These are phyloP conservation scores for Solanum rostratum DNA, from an alignment of 257 asterid genomes.

Conservation along the genomic window DNA sequence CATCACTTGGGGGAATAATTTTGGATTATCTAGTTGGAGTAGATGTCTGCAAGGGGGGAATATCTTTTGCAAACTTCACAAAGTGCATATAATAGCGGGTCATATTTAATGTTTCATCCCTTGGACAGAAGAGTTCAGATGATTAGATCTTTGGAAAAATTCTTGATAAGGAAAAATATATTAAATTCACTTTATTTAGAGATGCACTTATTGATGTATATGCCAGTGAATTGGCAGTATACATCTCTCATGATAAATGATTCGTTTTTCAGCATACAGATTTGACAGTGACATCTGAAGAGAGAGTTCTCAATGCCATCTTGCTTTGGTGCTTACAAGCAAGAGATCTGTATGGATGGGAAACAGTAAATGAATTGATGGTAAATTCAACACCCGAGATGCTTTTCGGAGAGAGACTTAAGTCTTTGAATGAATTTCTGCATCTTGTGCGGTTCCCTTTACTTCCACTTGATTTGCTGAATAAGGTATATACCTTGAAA, in stretches of 20 bases:
- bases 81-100: not conserved
- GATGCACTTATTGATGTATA: not conserved
- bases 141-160: not conserved
- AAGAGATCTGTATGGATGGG: constrained; percentile 64
- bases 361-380: constrained; percentile 49
- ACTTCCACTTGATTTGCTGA: constrained; percentile 50
- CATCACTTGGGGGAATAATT: not conserved
- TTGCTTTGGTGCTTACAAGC: constrained; percentile 69
- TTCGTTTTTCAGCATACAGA: constrained; percentile 75
- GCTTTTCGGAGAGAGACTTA: constrained; percentile 55
- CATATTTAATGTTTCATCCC: not conserved
- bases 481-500: constrained; percentile 36
- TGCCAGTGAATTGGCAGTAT: constrained; percentile 1
- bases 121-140: not conserved
- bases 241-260: constrained; percentile 7
- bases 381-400: constrained; percentile 34
- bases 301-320: constrained; percentile 82
- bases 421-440: constrained; percentile 34
- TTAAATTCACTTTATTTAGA: not conserved
- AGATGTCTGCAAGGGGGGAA: not conserved
- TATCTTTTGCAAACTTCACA: not conserved
- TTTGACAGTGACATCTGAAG: constrained; percentile 91
- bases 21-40: not conserved
- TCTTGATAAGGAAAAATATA: not conserved
- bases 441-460: constrained; percentile 66